These are phyloP conservation scores for Purshia tridentata DNA, from an alignment of 306 rosid species.

Conservation along the genomic window DNA sequence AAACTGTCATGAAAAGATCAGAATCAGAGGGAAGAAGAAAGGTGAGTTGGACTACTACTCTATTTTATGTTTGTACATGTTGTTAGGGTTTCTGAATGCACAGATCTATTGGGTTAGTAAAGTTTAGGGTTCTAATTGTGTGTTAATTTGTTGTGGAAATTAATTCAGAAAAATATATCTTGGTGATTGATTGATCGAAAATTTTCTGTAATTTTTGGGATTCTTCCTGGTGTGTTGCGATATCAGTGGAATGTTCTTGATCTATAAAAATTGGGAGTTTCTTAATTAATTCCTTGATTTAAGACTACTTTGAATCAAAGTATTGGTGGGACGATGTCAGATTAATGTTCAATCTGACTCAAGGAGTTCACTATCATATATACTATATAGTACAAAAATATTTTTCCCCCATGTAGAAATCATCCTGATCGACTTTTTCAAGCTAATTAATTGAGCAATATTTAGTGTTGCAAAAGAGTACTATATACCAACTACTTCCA, in stretches of 20 bases:
- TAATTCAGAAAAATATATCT: not conserved
- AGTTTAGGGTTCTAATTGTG: not conserved
- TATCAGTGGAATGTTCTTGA: not conserved
- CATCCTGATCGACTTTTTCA: too few species aligned
- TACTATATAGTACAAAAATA: too few species aligned
- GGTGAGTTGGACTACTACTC: too few species aligned
- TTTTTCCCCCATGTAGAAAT: too few species aligned
- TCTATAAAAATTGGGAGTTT: slow-evolving; percentile 3
- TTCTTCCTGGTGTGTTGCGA: slow-evolving; percentile 5
- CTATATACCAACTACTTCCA: too few species aligned
- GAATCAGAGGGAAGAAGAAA: too few species aligned
- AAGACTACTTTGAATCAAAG: not conserved
- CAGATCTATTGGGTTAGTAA: not conserved
- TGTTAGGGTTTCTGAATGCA: slow-evolving; percentile 3
- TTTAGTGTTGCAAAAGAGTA: too few species aligned
- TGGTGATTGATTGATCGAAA: not conserved
- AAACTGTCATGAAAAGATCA: too few species aligned
- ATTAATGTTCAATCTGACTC: too few species aligned
- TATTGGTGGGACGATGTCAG: not conserved
- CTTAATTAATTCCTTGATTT: not conserved
- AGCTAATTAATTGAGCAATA: too few species aligned
- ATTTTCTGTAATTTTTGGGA: not conserved
- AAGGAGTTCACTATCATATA: too few species aligned
- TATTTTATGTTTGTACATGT: too few species aligned
- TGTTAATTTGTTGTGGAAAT: not conserved